These are phyloP conservation scores for Naganishia onofrii DNA, from an alignment of 768 basidiomycete species.

Conservation along the genomic window DNA sequence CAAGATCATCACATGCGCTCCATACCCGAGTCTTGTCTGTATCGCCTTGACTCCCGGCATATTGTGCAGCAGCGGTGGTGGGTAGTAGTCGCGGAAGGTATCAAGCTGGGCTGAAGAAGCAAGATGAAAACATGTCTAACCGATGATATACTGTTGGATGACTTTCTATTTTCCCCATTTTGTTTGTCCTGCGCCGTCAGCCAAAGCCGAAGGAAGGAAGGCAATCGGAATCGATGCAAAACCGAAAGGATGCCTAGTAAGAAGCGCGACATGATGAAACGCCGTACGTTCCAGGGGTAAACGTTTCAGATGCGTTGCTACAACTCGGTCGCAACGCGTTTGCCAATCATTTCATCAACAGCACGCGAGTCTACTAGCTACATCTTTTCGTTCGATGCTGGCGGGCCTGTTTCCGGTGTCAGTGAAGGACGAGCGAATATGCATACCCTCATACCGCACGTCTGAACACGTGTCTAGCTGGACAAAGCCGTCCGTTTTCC, in stretches of 20 bases:
- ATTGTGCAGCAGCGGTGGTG: background rate
- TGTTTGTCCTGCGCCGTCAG: background rate
- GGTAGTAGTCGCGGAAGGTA: background rate
- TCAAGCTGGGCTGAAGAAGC: no score
- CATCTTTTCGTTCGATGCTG: no score
- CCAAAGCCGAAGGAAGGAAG: background rate
- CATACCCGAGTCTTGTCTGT: conserved; percentile 35
- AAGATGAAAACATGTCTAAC: no score
- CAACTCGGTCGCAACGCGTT: background rate
- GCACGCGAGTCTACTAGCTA: no score
- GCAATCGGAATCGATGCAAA: background rate
- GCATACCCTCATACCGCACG: no score
- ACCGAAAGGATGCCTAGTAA: no score
- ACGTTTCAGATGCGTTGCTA: background rate
- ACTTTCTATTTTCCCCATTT: background rate
- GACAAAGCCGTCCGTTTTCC: no score
- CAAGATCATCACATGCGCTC: conserved; percentile 49
- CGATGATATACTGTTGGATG: background rate
- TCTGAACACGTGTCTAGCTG: no score
- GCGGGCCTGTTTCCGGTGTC: no score
- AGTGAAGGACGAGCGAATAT: no score
- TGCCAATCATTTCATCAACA: no score
- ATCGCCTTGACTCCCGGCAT: conserved; percentile 28
- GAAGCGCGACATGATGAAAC: background rate
- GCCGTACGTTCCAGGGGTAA: background rate